Percentiles rank a stretch among this genome's conserved stretches.
phyloP scores from a whole-genome alignment of 495 filamentous ascomycete species.

The Neurospora sp. region DNA sequence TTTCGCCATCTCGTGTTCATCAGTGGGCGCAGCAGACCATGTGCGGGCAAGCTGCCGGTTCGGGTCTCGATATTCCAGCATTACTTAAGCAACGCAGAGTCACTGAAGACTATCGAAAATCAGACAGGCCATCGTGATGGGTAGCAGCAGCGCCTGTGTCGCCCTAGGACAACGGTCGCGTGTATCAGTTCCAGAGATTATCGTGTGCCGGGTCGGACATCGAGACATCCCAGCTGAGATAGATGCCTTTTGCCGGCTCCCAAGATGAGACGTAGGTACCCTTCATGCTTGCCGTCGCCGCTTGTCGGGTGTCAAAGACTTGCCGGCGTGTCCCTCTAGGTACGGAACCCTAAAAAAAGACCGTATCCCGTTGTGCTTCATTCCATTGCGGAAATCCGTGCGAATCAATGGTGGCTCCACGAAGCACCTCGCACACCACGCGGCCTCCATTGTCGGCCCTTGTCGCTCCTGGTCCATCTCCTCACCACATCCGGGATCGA shows the following conservation, averaged over 20 bases:
- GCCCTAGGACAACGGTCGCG: not conserved
- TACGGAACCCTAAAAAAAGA: not conserved
- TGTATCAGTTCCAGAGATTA: not conserved
- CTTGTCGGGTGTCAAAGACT: not conserved
- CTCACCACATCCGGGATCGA: conserved; percentile 17
- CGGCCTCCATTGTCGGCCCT: conserved; percentile 4
- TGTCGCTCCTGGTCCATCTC: not conserved
- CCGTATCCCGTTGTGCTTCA: not conserved
- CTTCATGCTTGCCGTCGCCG: not conserved
- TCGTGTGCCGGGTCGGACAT: not conserved
- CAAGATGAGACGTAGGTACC: not conserved
- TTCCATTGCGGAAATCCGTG: not conserved
- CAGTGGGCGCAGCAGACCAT: not conserved
- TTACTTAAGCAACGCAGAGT: not conserved
- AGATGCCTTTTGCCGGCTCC: not conserved
- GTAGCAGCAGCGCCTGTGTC: not conserved
- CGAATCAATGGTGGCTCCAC: conserved; percentile 1
- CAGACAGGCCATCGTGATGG: not conserved
- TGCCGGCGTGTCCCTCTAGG: not conserved
- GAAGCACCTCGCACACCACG: conserved; percentile 11
- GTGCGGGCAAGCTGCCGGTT: not conserved
- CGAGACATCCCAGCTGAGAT: not conserved
- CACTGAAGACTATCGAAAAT: not conserved
- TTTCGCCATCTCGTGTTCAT: not conserved
- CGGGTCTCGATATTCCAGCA: not conserved